Percentiles rank a stretch among this genome's conserved stretches.
Evolutionary conservation across 495 filamentous ascomycete genomes (phyloP).

Genomic region (Bryoglossum gracile): DNA sequence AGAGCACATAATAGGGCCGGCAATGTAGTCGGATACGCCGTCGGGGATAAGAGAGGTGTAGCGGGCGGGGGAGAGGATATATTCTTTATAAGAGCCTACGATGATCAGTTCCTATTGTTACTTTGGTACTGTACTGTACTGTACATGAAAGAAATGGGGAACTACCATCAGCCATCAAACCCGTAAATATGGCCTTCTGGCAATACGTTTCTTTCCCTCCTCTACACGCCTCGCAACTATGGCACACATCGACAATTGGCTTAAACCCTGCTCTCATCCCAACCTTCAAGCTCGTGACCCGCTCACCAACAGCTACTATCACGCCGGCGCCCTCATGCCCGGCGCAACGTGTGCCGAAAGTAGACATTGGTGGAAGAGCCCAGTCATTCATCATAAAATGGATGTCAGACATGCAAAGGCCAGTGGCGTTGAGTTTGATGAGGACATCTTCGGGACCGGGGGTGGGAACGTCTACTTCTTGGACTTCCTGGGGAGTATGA

Average conservation of each 20-base stretch:
- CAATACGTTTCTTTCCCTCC: conserved; percentile 39
- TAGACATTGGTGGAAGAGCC: conserved; percentile 39
- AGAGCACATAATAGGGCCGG: conserved; percentile 41
- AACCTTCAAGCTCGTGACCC: conserved; percentile 43
- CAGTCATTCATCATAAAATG: conserved; percentile 42
- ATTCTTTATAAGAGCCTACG: conserved; percentile 34
- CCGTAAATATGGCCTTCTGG: conserved; percentile 28
- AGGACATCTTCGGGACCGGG: conserved; percentile 43
- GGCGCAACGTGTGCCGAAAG: conserved; percentile 39
- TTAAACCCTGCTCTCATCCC: conserved; percentile 49
- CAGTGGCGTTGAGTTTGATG: conserved; percentile 40
- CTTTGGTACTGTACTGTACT: background rate
- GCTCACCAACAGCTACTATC: conserved; percentile 43
- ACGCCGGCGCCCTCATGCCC: conserved; percentile 53
- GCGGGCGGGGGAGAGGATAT: conserved; percentile 32
- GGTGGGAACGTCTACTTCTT: conserved; percentile 45
- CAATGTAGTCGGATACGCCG: conserved; percentile 34
- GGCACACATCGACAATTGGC: conserved; percentile 44
- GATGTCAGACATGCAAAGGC: conserved; percentile 43
- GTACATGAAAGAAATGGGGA: background rate
- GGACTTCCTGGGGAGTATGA: conserved; percentile 24
- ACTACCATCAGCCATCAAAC: conserved; percentile 32
- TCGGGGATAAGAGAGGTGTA: conserved; percentile 38
- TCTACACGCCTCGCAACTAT: conserved; percentile 40
- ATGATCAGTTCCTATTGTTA: conserved; percentile 12